Base-by-base conservation (phyloP, 2,329 filamentous ascomycete genomes). In the Sordariomycetes sp. region DNA sequence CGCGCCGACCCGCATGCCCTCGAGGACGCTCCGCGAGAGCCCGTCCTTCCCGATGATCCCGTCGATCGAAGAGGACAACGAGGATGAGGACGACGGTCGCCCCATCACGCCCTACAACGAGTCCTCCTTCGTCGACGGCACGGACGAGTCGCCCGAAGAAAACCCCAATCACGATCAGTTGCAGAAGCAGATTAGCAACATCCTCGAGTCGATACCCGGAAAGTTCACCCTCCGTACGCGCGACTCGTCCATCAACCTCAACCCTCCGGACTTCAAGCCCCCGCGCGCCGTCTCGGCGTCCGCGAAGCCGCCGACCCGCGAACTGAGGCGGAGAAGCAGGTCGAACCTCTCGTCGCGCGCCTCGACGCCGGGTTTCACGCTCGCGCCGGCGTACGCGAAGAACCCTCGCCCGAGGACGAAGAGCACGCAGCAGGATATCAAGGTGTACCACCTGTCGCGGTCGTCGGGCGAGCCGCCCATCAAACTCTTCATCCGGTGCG, bases 401-500 rank as follows among this genome's bases (percentile, higher is more conserved):
- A 74, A 71, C 24, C 64, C 72, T 2, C 76, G 79, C 10, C 70
- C 75, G 0, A 74, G 77, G 28, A 55, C 53, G n/a, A 50, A 53
- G 34, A 58, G 58, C 12, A 42, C 52, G n/a, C 79, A 84, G 58
- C 80, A 85, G 55, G 91, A 92, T 60, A 92, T 96, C 65, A 90
- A 91, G 68, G 78, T 96, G 2, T 99, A 97, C 65, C 91, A 97
- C 70, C 80, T 99, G 42, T 90, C 89, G 15, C 84, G 90, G 53
- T 85, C 87, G 20, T 90, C 86, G 39, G 89, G 89, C 58, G 86
- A 94, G 62, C 82, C 89, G 13, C 94, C 94, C 0, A 91, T 96
- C 66, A 97, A 96, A 71, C 81, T 99, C 5, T 95, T 95, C 65
- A 91, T 99, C 56, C 87, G 94, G 17, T 85, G 90, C 1, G 91